These are phyloP conservation scores for Excoecaria agallocha DNA, from an alignment of 345 rosid species.

Conservation along the genomic window DNA sequence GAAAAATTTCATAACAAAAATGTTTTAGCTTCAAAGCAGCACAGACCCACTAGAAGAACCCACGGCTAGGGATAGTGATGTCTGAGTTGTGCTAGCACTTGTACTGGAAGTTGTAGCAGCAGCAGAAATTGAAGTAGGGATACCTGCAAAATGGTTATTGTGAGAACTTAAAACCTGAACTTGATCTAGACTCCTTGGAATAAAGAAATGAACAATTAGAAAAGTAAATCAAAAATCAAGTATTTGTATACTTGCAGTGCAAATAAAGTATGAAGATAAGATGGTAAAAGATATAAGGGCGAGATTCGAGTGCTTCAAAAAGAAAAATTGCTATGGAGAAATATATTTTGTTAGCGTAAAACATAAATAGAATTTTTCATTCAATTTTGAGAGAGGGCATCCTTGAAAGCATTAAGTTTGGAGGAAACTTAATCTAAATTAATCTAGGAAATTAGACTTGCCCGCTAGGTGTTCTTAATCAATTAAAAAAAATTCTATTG, in stretches of 20 bases:
- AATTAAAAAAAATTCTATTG: background rate
- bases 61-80: conserved; percentile 52
- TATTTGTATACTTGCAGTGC: background rate
- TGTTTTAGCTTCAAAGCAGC: background rate
- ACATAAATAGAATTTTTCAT: background rate
- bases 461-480: background rate
- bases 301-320: background rate
- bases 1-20: background rate
- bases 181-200: too few relatives aligned
- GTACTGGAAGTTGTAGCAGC: conserved; percentile 43
- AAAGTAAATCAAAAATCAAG: background rate
- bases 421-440: background rate
- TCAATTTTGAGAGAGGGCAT: background rate
- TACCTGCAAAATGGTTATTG: conserved; percentile 38
- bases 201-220: too few relatives aligned
- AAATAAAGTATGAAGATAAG: background rate
- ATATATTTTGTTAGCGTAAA: background rate
- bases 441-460: background rate
- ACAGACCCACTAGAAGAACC: conserved; percentile 80
- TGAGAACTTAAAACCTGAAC: background rate
- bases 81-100: conserved; percentile 44
- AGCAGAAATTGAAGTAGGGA: conserved; percentile 49
- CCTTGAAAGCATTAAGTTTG: background rate
- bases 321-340: background rate
- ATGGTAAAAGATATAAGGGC: background rate